A percentile compares a stretch with the other conserved stretches of the same genome.
Evolutionary conservation across 2,329 filamentous ascomycete genomes (phyloP).

Genomic region (Epichloe festucae): DNA sequence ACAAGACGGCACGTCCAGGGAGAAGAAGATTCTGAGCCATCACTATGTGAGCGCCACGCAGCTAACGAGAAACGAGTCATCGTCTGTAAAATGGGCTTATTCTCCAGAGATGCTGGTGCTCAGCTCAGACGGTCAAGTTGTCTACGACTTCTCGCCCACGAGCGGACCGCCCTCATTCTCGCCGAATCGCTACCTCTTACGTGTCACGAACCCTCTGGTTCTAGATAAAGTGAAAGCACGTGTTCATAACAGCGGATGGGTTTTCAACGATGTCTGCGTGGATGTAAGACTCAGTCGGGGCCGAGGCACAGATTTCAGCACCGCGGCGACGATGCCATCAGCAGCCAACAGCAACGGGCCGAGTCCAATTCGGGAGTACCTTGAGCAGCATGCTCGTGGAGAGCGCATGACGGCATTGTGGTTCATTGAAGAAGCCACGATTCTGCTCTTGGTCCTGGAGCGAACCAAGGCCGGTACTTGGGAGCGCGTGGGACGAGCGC

Average conservation of each 20-base stretch:
- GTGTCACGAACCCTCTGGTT: constrained; percentile 20
- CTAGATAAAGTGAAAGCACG: constrained; percentile 22
- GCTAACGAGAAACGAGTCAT: constrained; percentile 19
- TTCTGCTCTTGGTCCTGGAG: constrained; percentile 22
- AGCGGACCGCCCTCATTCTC: constrained; percentile 12
- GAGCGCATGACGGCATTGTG: constrained; percentile 24
- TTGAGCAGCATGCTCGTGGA: constrained; percentile 20
- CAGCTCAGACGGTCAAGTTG: constrained; percentile 15
- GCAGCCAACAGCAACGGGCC: background rate
- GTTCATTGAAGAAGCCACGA: constrained; percentile 21
- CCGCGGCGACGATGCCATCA: background rate
- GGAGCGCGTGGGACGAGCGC: constrained; percentile 22
- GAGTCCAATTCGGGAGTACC: constrained; percentile 19
- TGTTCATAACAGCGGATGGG: constrained; percentile 19
- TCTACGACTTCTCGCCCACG: constrained; percentile 18
- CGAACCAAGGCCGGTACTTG: constrained; percentile 12
- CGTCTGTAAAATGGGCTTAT: constrained; percentile 20
- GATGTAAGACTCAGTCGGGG: constrained; percentile 20
- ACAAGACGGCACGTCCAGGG: constrained; percentile 14
- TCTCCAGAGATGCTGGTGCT: constrained; percentile 20
- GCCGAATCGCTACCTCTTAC: constrained; percentile 16
- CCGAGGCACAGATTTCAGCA: constrained; percentile 5
- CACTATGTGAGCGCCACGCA: constrained; percentile 24
- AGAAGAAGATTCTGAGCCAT: constrained; percentile 20
- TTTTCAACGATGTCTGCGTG: constrained; percentile 22